phyloP scores from a whole-genome alignment of 805 yeast species.

The Komagataella kurtzmanii region DNA sequence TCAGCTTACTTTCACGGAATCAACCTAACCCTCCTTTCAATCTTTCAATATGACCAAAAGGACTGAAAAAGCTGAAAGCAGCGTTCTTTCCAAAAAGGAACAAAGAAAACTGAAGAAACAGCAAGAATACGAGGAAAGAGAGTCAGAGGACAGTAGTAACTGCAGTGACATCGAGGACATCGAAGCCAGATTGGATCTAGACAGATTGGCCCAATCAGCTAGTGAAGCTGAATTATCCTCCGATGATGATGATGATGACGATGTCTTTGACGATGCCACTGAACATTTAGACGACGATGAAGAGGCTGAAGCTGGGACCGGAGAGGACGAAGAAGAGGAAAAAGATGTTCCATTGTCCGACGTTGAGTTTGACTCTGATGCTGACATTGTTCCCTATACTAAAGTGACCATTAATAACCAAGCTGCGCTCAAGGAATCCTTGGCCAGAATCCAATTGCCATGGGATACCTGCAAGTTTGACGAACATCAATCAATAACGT shows the following conservation, averaged over 20 bases:
- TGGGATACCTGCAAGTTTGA: slow-evolving; percentile 57
- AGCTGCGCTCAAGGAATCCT: slow-evolving; percentile 65
- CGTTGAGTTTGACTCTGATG: slow-evolving; percentile 86
- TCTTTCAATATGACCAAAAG: background rate
- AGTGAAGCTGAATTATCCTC: slow-evolving; percentile 26
- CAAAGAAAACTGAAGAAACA: slow-evolving; percentile 44
- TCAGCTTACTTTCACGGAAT: background rate
- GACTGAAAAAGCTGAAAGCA: slow-evolving; percentile 17
- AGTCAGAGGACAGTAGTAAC: slow-evolving; percentile 19
- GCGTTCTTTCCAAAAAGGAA: slow-evolving; percentile 47
- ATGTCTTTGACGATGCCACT: slow-evolving; percentile 16
- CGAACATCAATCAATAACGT: slow-evolving; percentile 70
- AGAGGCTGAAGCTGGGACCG: slow-evolving; percentile 29
- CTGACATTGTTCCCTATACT: slow-evolving; percentile 86
- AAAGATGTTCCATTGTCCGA: slow-evolving; percentile 84
- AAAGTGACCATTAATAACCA: slow-evolving; percentile 79
- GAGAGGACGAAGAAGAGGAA: slow-evolving; percentile 48
- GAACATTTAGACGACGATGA: slow-evolving; percentile 8
- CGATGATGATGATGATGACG: slow-evolving; percentile 19
- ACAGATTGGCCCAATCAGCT: slow-evolving; percentile 26
- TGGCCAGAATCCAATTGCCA: slow-evolving; percentile 55
- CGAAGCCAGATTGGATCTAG: slow-evolving; percentile 11
- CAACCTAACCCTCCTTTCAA: background rate
- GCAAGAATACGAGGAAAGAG: slow-evolving; percentile 16
- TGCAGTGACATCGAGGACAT: slow-evolving; percentile 10